These are phyloP conservation scores for Arctium lappa DNA, from an alignment of 129 eudicot genomes.

Conservation along the genomic window DNA sequence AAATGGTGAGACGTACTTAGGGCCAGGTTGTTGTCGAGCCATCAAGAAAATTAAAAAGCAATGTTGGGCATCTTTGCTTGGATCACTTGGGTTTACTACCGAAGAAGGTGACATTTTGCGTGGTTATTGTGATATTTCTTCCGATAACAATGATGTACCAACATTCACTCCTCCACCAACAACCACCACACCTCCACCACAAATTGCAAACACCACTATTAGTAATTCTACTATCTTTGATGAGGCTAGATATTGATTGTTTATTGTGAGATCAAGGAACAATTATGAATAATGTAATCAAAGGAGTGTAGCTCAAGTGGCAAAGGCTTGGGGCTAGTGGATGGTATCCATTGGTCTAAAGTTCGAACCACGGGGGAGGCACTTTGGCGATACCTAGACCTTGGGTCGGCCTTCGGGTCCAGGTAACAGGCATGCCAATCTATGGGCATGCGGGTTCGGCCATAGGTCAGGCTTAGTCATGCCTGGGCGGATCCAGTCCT, in stretches of 20 bases:
- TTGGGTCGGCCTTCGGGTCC: too few species aligned
- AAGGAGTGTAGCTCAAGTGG: too few species aligned
- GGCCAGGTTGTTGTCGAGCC: slow-evolving; percentile 51
- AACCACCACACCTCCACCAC: slow-evolving; percentile 2
- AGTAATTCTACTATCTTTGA: neutral
- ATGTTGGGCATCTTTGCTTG: slow-evolving; percentile 65
- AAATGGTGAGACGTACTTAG: slow-evolving; percentile 59
- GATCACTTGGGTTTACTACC: slow-evolving; percentile 47
- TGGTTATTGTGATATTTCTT: slow-evolving; percentile 54
- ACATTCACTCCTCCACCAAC: slow-evolving; percentile 6
- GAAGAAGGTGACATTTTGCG: slow-evolving; percentile 60
- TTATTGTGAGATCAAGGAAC: neutral
- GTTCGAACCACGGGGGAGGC: too few species aligned
- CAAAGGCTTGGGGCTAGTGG: too few species aligned
- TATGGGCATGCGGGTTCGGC: too few species aligned
- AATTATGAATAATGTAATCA: slow-evolving; percentile 19
- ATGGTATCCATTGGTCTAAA: too few species aligned
- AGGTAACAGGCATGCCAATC: too few species aligned
- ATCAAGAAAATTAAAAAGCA: slow-evolving; percentile 38
- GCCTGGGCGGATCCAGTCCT: too few species aligned
- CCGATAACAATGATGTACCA: slow-evolving; percentile 3
- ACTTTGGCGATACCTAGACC: too few species aligned
- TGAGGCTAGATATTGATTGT: slow-evolving; percentile 1
- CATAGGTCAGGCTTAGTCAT: too few species aligned
- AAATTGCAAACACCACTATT: neutral